Percentiles rank a stretch among this genome's conserved stretches.
These are phyloP conservation scores for Rhizoctonia solani DNA, from an alignment of 1,284 basidiomycete genomes.

Conservation along the genomic window DNA sequence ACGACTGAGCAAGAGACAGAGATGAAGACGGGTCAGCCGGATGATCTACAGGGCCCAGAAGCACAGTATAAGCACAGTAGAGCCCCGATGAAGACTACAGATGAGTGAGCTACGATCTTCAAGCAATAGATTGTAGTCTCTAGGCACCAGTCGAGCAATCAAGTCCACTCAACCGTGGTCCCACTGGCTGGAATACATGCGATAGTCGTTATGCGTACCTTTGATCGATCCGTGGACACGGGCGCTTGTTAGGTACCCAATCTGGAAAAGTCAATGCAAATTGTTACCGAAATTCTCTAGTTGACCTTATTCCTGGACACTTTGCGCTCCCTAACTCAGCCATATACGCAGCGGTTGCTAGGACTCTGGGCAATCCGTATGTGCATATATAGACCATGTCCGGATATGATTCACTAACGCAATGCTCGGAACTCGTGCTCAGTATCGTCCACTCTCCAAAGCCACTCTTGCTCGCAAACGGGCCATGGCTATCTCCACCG, in stretches of 20 bases:
- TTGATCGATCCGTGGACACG: constrained; percentile 11
- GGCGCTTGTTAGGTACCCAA: constrained; percentile 8
- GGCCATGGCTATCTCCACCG: constrained; percentile 31
- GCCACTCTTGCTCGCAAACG: constrained; percentile 24
- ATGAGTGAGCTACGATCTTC: background rate
- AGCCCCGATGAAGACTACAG: background rate
- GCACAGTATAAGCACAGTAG: background rate
- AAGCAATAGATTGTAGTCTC: constrained; percentile 23
- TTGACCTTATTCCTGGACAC: background rate
- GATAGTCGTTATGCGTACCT: constrained; percentile 29
- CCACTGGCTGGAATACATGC: no score
- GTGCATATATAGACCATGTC: constrained; percentile 23
- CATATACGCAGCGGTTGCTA: background rate
- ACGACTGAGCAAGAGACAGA: background rate
- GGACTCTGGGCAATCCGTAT: background rate
- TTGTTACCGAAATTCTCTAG: constrained; percentile 13
- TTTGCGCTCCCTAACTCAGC: background rate
- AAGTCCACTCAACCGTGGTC: background rate
- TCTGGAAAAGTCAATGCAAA: constrained; percentile 31
- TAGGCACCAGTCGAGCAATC: constrained; percentile 7
- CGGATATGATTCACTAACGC: background rate
- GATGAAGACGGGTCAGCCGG: constrained; percentile 14
- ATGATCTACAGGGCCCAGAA: constrained; percentile 8
- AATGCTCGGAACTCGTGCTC: constrained; percentile 27
- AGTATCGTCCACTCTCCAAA: constrained; percentile 31